Percentiles rank a stretch among this genome's conserved stretches.
Evolutionary conservation across 1,284 basidiomycete species (phyloP).

Genomic region (Moesziomyces antarcticus): DNA sequence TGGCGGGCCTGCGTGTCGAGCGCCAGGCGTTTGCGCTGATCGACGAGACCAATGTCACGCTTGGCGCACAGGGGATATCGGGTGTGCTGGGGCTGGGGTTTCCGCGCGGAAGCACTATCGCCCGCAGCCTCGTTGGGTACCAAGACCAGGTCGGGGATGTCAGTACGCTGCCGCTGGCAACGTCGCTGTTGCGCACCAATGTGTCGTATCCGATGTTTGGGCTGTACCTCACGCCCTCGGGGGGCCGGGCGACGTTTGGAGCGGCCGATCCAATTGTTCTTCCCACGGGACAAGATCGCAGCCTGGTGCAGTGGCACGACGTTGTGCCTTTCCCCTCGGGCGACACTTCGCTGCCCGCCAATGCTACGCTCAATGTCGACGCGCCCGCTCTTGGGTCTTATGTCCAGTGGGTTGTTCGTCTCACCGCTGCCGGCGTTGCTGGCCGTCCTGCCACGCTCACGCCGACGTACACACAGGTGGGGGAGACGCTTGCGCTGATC

Average conservation of each 20-base stretch:
- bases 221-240: conserved; percentile 21
- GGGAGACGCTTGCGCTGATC: conserved; percentile 77
- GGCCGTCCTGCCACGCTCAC: conserved; percentile 73
- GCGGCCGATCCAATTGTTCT: conserved; percentile 40
- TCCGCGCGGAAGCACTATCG: conserved; percentile 57
- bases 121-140: conserved; percentile 25
- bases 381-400: conserved; percentile 69
- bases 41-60: conserved; percentile 67
- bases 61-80: conserved; percentile 66
- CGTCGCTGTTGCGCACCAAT: conserved; percentile 19
- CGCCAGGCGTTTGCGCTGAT: conserved; percentile 48
- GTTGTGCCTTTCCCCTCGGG: conserved; percentile 50
- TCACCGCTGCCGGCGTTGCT: conserved; percentile 76
- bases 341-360: conserved; percentile 16
- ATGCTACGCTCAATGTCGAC: conserved; percentile 35
- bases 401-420: conserved; percentile 80
- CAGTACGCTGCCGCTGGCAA: conserved; percentile 20
- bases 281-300: conserved; percentile 5
- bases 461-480: conserved; percentile 76
- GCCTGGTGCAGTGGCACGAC: conserved; percentile 44
- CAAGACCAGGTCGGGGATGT: conserved; percentile 6
- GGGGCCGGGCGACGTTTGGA: conserved; percentile 35
- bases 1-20: conserved; percentile 20
- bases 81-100: conserved; percentile 70
- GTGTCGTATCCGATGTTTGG: conserved; percentile 49